Evolutionary conservation across 805 yeast species (phyloP), one percentile per base, ranked within the genome.

Genomic region (Cyberlindnera subsufficiens): DNA sequence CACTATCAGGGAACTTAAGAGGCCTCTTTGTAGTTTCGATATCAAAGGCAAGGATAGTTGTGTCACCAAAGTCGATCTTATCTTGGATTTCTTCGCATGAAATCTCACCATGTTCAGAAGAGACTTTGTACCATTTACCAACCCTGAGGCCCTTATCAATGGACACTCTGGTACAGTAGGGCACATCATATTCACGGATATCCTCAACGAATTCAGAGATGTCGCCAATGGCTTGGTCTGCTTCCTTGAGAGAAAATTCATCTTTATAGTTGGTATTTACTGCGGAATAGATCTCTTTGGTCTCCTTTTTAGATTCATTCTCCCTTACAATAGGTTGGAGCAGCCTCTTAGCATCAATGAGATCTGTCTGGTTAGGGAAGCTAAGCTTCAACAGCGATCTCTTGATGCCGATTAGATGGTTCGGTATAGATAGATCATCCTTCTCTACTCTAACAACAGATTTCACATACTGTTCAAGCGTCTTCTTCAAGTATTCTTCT

Each of bases 11-110:
- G 53, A 93, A 93, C 60, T 93, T 95, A 46, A 93, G 72, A 2
- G 98, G 98, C 11, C 95, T 88, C 60, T 93, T 93, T 13, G 97
- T 88, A 1, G 99, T 93, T 69, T 93, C 99, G 42, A 93, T 93
- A 74, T 93, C 99, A 60, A 87, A 93, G 0, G 99, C 99, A 57
- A 93, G 62, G 1, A 95, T 91, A 7, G 93, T 96, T 0, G 98
- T 98, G 61, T 93, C 99, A 4, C 99, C 96, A 65, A 95, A 95
- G 32, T 95, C 95, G 38, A 90, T 82, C 53, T 84, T 81, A 29
- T 85, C 88, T 15, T 73, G 68, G 46, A 81, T 76, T 55, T 82
- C 89, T 15, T 66, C 69, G 22, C 86, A 61, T 9, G 64, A 65
- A 4, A 80, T 66, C 13, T 71, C 68, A 0, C 82, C 82, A 36